Evolutionary conservation across 441 rosid species (phyloP), one percentile per base, ranked within the genome.

Genomic region (Pelargonium myrrhifolium): DNA sequence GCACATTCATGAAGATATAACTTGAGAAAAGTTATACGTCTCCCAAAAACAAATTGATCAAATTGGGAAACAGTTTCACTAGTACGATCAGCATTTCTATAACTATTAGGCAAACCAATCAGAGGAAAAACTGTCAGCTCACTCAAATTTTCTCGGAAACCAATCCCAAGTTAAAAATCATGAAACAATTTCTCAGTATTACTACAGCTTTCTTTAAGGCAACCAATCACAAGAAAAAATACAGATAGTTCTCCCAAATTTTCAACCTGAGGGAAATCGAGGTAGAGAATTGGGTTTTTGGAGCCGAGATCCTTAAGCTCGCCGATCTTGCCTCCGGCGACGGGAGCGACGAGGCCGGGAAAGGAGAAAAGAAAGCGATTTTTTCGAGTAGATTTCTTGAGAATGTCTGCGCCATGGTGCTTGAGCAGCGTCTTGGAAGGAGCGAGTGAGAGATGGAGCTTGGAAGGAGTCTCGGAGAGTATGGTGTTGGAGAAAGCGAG

Each of bases 291-390:
- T 15, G 96, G 98, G 79, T 89, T 93, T 76, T 87, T 86, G 67
- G 93, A 80, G 51, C 90, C 88, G 67, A 93, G 69, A 42, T 87
- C 80, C 75, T 85, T 84, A 74, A 90, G 92, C 70, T 93, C 97
- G 60, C 98, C 97, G 71, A 93, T 89, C 77, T 84, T 85, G 56
- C 97, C 96, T 45, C 87, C 94, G 40, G 79, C 77, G 65, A 80
- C 21, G 0, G 97, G 98, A 39, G 88, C 94, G 14, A 93, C 77
- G 10, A 90, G 96, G 14, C 96, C 96, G 0, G 98, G 97, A 70
- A 93, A 87, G 11, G 98, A 90, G 81, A 89, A 90, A 66, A 89
- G 89, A 68, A 78, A 93, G 0, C 94, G 88, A 68, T 86, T 93
- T 84, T 86, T 93, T 65, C 98, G 80, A 69, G 86, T 94, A 2